Conservation (phyloP, 257 asterid genomes). For the Parsonsia alboflavescens region DNA sequence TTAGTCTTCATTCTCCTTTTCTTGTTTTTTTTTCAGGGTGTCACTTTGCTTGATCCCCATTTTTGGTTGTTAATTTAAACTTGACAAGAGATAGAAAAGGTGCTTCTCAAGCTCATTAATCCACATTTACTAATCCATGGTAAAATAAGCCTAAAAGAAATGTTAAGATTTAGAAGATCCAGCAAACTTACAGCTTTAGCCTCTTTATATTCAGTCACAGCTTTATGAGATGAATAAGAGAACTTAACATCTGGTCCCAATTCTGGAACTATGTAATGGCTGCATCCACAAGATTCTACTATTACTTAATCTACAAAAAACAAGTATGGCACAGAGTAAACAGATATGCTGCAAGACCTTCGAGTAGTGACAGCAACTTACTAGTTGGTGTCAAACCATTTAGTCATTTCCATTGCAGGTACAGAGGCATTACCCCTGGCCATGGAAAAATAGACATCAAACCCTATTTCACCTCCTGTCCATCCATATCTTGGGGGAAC, state of each 20-base stretch:
- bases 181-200: conserved; percentile 65
- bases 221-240: conserved; percentile 87
- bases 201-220: conserved; percentile 84
- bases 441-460: conserved; percentile 87
- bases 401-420: conserved; percentile 99
- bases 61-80: not conserved
- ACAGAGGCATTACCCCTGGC: conserved; percentile 99
- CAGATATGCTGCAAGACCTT: not conserved
- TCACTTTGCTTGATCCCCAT: not conserved
- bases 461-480: conserved; percentile 77
- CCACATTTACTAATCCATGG: not conserved
- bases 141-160: not conserved
- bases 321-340: not conserved
- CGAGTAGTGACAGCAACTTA: conserved; percentile 34
- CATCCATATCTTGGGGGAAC: conserved; percentile 72
- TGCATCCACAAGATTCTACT: conserved; percentile 22
- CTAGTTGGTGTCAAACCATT: conserved; percentile 99
- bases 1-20: not conserved
- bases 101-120: not conserved
- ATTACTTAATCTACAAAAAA: not conserved
- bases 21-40: not conserved
- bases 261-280: conserved; percentile 92
- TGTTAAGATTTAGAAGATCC: not conserved
- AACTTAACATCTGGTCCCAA: conserved; percentile 82
- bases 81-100: not conserved